Evolutionary conservation across 768 basidiomycete genomes (phyloP), one percentile per base, ranked within the genome.

Genomic region (Termitomyces eurrhizus): DNA sequence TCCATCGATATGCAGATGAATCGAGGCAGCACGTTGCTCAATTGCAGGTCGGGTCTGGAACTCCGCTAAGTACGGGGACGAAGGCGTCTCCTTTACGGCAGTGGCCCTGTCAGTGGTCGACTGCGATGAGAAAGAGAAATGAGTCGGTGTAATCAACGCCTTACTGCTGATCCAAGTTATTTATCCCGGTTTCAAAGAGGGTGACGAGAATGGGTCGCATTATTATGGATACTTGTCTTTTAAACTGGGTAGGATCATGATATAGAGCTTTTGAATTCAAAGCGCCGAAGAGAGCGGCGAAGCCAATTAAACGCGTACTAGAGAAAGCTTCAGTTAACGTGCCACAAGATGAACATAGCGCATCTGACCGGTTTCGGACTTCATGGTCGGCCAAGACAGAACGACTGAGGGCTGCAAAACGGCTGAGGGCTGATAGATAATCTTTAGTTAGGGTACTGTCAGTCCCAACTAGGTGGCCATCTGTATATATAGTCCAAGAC

Each of bases 401-500:
- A 59, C 75, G 79, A 60, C 90, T 87, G 65, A 91, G 78, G 13
- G 70, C 69, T 9, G 89, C 77, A 69, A 96, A 93, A 61, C 78
- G 83, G 12, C 72, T 74, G 41, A 96, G 80, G 35, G 85, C 82
- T 8, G 80, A 78, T 36, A 92, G 74, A 72, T 96, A 96, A 59
- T 87, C 81, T 32, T 78, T 76, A 0, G 92, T 90, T 52, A 92
- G 75, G 35, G 69, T 73, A 58, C 82, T 83, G 68, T 96, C 94
- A 13, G 88, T 84, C 32, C 90, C 92, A 63, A 95, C 86, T 44
- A 90, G 77, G 57, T 87, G 86, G 0, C 93, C 93, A 65, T 95
- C 89, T 24, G 95, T 93, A 65, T 88, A 97, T 16, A 94, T 95
- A 21, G 90, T 89, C 89, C 93, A 98, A 1, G 93, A 89, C 3